Conservation (phyloP, 1,284 basidiomycete genomes). For the Ganoderma leucocontextum region DNA sequence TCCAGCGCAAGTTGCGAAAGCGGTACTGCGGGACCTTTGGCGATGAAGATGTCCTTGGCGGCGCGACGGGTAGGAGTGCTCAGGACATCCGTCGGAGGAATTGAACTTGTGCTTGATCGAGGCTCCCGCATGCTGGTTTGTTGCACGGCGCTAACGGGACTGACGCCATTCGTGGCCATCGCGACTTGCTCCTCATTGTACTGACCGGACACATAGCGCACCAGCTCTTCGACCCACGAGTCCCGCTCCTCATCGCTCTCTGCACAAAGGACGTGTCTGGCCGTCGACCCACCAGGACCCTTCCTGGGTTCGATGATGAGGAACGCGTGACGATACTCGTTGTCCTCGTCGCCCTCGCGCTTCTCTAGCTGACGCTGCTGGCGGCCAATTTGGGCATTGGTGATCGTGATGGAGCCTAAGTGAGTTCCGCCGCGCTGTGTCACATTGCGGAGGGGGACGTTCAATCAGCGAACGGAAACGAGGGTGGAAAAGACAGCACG, state of each 20-base stretch:
- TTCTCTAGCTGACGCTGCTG: conserved; percentile 61
- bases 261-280: conserved; percentile 93
- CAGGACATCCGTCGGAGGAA: conserved; percentile 44
- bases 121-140: conserved; percentile 37
- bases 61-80: conserved; percentile 47
- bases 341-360: conserved; percentile 77
- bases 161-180: conserved; percentile 34
- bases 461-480: conserved; percentile 22
- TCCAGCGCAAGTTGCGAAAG: conserved; percentile 66
- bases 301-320: conserved; percentile 91
- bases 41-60: conserved; percentile 66
- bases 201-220: conserved; percentile 79
- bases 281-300: conserved; percentile 72
- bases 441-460: conserved; percentile 24
- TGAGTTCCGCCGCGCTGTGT: conserved; percentile 87
- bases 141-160: conserved; percentile 37
- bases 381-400: conserved; percentile 87
- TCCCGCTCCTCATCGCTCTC: conserved; percentile 95
- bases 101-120: conserved; percentile 69
- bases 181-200: conserved; percentile 68
- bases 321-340: conserved; percentile 96
- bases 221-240: conserved; percentile 93
- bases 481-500: conserved; percentile 1
- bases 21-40: conserved; percentile 64
- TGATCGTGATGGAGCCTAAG: conserved; percentile 88